A percentile compares a stretch with the other conserved stretches of the same genome.
Conservation (phyloP, 768 basidiomycete genomes). For the Phlebiopsis flavidoalba region DNA sequence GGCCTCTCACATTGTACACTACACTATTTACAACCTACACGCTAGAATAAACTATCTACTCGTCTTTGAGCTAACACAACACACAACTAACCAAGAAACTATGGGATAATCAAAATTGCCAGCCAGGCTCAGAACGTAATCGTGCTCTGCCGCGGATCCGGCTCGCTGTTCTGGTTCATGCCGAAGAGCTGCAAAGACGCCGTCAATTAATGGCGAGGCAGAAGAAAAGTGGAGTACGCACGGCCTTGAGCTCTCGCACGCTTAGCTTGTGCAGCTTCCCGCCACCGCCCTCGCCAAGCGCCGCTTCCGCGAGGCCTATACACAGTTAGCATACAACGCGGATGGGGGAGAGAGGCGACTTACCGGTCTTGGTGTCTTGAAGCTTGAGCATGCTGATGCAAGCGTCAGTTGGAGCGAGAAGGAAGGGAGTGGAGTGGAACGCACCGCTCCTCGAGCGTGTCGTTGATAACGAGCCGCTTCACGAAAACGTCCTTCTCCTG, state of each 20-base stretch:
- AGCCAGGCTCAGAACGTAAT: too few relatives aligned
- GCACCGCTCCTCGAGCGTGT: constrained; percentile 75
- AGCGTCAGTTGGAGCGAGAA: not conserved
- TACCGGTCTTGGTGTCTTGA: constrained; percentile 59
- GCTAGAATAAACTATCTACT: too few relatives aligned
- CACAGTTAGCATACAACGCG: constrained; percentile 21
- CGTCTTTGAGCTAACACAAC: too few relatives aligned
- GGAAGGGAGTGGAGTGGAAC: constrained; percentile 11
- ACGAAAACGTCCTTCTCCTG: constrained; percentile 66
- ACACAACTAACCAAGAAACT: too few relatives aligned
- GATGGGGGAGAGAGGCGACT: constrained; percentile 10
- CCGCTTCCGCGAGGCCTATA: constrained; percentile 50
- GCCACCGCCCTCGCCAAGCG: constrained; percentile 63
- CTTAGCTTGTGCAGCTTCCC: constrained; percentile 59
- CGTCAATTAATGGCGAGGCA: too few relatives aligned
- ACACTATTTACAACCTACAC: too few relatives aligned
- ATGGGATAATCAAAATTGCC: too few relatives aligned
- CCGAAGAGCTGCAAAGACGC: too few relatives aligned
- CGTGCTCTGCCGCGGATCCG: too few relatives aligned
- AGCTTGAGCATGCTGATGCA: constrained; percentile 54
- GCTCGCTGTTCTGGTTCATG: too few relatives aligned
- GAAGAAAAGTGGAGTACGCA: constrained; percentile 25
- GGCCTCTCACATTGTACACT: too few relatives aligned
- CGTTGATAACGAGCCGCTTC: constrained; percentile 58
- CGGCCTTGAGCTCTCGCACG: constrained; percentile 63